Evolutionary conservation across 768 basidiomycete species (phyloP).

Genomic region (Mycena leptocephala): DNA sequence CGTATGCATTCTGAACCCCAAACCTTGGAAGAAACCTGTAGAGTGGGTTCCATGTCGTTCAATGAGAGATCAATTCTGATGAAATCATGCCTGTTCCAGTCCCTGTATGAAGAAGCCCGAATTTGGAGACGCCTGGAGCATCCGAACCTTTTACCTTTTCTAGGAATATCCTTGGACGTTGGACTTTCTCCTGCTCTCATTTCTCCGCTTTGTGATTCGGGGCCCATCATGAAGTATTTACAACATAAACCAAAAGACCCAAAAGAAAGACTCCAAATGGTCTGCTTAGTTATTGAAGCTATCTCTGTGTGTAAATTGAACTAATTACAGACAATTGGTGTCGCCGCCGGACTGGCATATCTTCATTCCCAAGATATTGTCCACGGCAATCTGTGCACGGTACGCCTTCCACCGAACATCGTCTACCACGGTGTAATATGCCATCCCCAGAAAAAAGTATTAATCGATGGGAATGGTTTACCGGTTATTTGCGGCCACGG

Average conservation of each 20-base stretch:
- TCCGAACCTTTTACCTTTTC: conserved; percentile 26
- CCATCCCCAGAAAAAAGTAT: conserved; percentile 29
- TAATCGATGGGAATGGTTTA: neutral
- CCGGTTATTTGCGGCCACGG: conserved; percentile 32
- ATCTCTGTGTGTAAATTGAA: neutral
- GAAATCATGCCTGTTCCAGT: neutral
- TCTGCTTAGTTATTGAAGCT: neutral
- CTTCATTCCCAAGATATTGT: conserved; percentile 35
- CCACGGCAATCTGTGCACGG: conserved; percentile 35
- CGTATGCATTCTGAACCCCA: conserved; percentile 21
- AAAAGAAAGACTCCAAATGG: conserved; percentile 20
- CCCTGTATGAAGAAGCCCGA: conserved; percentile 13
- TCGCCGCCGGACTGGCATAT: conserved; percentile 31
- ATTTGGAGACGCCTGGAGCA: conserved; percentile 22
- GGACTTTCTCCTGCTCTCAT: conserved; percentile 34
- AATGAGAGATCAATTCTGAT: neutral
- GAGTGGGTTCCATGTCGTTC: neutral
- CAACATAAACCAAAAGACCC: neutral
- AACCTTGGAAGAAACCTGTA: conserved; percentile 5
- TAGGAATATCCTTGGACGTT: conserved; percentile 28
- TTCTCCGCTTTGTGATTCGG: conserved; percentile 23
- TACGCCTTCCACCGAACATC: neutral
- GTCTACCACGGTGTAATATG: neutral
- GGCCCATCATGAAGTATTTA: conserved; percentile 29
- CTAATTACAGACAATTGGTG: conserved; percentile 12